Evolutionary conservation across 768 basidiomycete species (phyloP).

Genomic region (Rubroboletus pulcherrimus): DNA sequence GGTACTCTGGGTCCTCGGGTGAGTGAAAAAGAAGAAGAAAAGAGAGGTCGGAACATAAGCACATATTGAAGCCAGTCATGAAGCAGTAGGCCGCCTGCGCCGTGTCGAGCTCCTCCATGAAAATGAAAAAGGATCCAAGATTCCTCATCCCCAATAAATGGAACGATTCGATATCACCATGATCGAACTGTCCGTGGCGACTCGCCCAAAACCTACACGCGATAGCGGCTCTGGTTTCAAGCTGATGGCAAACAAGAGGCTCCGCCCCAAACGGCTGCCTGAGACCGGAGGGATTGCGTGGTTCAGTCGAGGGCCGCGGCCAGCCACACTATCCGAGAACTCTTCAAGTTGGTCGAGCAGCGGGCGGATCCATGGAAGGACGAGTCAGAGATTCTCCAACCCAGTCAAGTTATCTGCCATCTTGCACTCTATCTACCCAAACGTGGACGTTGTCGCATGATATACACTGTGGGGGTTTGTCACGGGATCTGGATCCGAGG

Average conservation of each 20-base stretch:
- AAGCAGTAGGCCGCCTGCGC: too few species aligned
- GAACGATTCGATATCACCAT: not conserved
- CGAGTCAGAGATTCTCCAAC: not conserved
- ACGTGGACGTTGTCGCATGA: not conserved
- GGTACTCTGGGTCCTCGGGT: too few species aligned
- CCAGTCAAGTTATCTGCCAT: not conserved
- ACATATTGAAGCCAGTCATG: too few species aligned
- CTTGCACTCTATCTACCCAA: constrained; percentile 6
- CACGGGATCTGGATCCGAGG: not conserved
- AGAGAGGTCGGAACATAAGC: too few species aligned
- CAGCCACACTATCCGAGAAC: not conserved
- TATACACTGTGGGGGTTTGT: not conserved
- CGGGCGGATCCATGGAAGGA: constrained; percentile 14
- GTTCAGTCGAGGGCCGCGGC: not conserved
- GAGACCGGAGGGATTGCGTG: not conserved
- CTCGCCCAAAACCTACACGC: not conserved
- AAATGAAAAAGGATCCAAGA: too few species aligned
- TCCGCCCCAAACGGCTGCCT: not conserved
- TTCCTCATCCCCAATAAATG: too few species aligned
- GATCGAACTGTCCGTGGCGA: not conserved
- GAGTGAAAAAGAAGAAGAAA: too few species aligned
- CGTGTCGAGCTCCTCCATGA: too few species aligned
- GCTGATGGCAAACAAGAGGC: not conserved
- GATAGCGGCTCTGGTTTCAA: not conserved
- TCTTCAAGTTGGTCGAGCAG: constrained; percentile 3